Evolutionary conservation across 208 protist genomes (phyloP), one percentile per base, ranked within the genome.

Genomic region (Trypanosoma scelopori): DNA sequence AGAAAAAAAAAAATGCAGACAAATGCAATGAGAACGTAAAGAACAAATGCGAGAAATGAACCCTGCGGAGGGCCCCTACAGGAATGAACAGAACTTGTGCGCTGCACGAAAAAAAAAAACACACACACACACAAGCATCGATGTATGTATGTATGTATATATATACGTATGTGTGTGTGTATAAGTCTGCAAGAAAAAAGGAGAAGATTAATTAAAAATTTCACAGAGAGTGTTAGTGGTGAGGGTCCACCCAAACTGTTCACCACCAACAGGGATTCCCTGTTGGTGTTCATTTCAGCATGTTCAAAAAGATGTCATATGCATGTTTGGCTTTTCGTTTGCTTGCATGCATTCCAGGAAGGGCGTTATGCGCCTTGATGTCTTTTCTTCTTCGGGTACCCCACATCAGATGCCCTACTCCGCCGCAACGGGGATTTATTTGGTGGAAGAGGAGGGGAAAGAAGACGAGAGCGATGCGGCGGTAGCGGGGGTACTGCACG

Each of bases 1-100:
- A 65, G 46, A 35, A 27, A 48, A 51, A 45, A 42, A 22, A 41
- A 45, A 62, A 64, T 58, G 28, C 47, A 45, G 51, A 57, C 20
- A 45, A 12, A 76, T 25, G 39, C 22, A 20, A 55, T 43, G 12
- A 51, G 56, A 22, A 60, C 22, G 20, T 3, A 48, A 49, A 50
- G 37, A 25, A 56, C n/a, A 55, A 53, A 49, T 32, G 35, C 1
- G 27, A 45, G 1, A 7, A 32, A 27, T 53, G 18, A 51, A 51
- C 42, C 9, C 5, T 61, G 15, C 55, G 13, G 55, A 27, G 5
- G 12, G 13, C 13, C n/a, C 1, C 22, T 20, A n/a, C 13, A 57
- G 3, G 48, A 45, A 61, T 30, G 32, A 48, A 61, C 20, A 61
- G 18, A 37, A 11, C 9, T n/a, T n/a, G 12, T 22, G 37, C n/a